Evolutionary conservation across 176 grass and related monocot genomes (phyloP).

Genomic region (Metroxylon sagu): DNA sequence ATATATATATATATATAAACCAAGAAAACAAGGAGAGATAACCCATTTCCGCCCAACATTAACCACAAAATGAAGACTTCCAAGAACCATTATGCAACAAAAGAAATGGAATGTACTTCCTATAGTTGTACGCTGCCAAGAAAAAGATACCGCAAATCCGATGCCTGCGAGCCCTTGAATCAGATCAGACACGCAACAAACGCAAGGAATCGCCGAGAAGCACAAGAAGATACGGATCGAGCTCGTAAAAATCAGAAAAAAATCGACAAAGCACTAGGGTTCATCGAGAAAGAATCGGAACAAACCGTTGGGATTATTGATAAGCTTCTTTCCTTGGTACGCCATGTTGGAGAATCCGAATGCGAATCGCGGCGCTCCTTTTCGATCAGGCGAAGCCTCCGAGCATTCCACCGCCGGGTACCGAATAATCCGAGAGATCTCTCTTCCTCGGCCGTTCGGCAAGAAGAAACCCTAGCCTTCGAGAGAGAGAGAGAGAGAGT

Average conservation of each 20-base stretch:
- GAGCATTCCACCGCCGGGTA: neutral
- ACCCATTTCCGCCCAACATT: no score
- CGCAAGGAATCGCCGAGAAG: neutral
- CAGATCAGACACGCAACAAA: conserved; percentile 1
- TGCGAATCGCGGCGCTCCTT: neutral
- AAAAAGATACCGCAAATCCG: conserved; percentile 21
- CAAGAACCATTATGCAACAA: no score
- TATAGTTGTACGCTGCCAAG: neutral
- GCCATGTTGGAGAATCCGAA: conserved; percentile 42
- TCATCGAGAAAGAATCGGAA: neutral
- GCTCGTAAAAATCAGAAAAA: conserved; percentile 5
- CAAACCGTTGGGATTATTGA: conserved; percentile 79
- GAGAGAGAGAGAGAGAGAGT: conserved; percentile 6
- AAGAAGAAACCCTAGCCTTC: no score
- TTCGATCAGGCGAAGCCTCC: neutral
- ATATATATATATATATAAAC: no score
- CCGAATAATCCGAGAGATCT: neutral
- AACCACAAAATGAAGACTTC: no score
- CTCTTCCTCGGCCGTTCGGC: no score
- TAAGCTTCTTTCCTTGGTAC: conserved; percentile 84
- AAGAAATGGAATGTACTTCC: no score
- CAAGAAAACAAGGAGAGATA: no score
- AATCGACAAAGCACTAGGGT: conserved; percentile 1
- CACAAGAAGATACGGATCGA: neutral
- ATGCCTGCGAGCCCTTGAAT: neutral